These are phyloP conservation scores for Achlya hypogyna DNA, from an alignment of 352 stramenopile genomes.

Conservation along the genomic window DNA sequence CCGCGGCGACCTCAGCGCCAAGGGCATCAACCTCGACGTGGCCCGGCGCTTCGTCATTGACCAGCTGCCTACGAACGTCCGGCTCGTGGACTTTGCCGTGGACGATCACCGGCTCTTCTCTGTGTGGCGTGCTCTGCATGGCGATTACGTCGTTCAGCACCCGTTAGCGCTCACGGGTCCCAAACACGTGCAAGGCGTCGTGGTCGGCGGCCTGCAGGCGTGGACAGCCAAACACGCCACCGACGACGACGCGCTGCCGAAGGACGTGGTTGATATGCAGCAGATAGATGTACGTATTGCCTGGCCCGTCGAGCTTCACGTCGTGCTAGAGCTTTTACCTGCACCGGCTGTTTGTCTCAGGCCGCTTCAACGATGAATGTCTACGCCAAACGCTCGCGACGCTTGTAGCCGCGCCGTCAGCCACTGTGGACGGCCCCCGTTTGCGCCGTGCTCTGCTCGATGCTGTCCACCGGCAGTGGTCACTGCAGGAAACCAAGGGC, in stretches of 20 bases:
- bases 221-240: neutral
- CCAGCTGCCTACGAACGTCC: neutral
- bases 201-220: neutral
- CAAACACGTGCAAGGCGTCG: neutral
- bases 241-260: neutral
- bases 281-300: neutral
- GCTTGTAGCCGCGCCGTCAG: neutral
- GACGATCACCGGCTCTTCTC: neutral
- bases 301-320: no score
- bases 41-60: neutral
- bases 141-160: neutral
- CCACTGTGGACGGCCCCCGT: neutral
- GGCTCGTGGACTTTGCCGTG: slow-evolving; percentile 4
- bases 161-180: slow-evolving; percentile 1
- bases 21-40: slow-evolving; percentile 3
- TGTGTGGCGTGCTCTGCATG: neutral
- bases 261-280: neutral
- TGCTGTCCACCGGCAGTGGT: slow-evolving; percentile 2
- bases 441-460: neutral
- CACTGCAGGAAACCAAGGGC: neutral
- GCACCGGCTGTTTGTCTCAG: neutral
- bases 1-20: neutral
- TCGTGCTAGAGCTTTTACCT: neutral
- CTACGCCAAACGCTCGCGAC: neutral
- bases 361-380: slow-evolving; percentile 1